phyloP scores from a whole-genome alignment of 371 early-diverging fungal genomes.

The Batkoa obscura region DNA sequence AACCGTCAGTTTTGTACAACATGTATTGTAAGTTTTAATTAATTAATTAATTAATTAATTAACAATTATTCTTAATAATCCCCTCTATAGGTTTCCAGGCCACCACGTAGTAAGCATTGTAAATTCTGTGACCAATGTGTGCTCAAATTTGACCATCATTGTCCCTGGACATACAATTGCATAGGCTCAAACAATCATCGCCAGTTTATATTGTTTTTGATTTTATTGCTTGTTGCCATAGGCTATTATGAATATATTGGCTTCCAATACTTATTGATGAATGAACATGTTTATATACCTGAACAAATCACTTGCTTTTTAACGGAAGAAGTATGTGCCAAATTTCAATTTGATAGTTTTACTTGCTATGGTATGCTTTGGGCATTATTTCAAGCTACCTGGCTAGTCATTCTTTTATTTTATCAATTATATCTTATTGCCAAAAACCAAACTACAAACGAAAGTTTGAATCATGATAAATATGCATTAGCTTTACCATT shows the following conservation, averaged over 20 bases:
- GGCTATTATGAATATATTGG: conserved; percentile 33
- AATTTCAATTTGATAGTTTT: not conserved
- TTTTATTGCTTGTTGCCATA: conserved; percentile 33
- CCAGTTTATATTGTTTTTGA: conserved; percentile 57
- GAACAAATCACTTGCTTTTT: conserved; percentile 3
- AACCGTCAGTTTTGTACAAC: conserved; percentile 62
- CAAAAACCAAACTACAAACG: conserved; percentile 72
- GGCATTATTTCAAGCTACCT: conserved; percentile 48
- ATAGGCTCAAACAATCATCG: conserved; percentile 77
- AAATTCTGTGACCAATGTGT: conserved; percentile 91
- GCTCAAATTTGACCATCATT: conserved; percentile 97
- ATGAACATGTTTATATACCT: not conserved
- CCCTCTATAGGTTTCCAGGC: conserved; percentile 32
- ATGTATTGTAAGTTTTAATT: conserved; percentile 20
- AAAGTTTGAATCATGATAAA: conserved; percentile 48
- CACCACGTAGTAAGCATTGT: conserved; percentile 96
- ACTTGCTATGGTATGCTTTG: conserved; percentile 22
- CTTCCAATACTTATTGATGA: not conserved
- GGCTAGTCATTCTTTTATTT: conserved; percentile 55
- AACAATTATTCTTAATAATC: too few relatives aligned
- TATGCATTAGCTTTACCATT: conserved; percentile 17
- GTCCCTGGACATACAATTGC: conserved; percentile 89
- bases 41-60: too few relatives aligned
- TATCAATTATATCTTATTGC: conserved; percentile 67
- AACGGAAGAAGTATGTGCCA: not conserved